phyloP scores from a whole-genome alignment of 257 asterid species.

The Scutellaria baicalensis region DNA sequence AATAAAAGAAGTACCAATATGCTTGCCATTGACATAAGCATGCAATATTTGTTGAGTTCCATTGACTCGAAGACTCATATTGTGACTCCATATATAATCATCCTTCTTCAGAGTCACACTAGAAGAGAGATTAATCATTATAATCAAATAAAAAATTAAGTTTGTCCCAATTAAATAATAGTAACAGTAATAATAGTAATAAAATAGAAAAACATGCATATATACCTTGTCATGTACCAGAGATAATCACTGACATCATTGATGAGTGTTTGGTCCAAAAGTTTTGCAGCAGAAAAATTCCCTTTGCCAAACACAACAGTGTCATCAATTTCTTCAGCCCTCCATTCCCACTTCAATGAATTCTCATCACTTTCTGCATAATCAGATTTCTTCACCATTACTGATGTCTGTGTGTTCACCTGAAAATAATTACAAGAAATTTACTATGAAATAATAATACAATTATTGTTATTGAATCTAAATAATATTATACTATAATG shows the following conservation, averaged over 20 bases:
- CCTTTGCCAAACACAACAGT: constrained; percentile 19
- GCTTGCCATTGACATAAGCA: constrained; percentile 52
- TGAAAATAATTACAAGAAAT: too few relatives aligned
- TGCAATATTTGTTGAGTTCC: constrained; percentile 53
- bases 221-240: constrained; percentile 88
- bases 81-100: constrained; percentile 36
- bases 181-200: background rate
- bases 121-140: too few relatives aligned
- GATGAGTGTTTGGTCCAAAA: constrained; percentile 21
- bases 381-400: constrained; percentile 32
- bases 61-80: constrained; percentile 45
- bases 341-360: constrained; percentile 55
- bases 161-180: too few relatives aligned
- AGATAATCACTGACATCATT: constrained; percentile 47
- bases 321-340: constrained; percentile 23
- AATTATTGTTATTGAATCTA: too few relatives aligned
- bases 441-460: too few relatives aligned
- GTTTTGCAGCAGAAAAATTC: background rate
- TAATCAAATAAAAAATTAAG: background rate
- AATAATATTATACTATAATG: too few relatives aligned
- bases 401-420: constrained; percentile 59
- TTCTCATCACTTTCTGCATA: constrained; percentile 29
- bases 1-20: constrained; percentile 31
- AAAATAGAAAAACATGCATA: background rate
- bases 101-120: constrained; percentile 38